Evolutionary conservation across 129 eudicot species (phyloP).

Genomic region (Flaveria brownii): DNA sequence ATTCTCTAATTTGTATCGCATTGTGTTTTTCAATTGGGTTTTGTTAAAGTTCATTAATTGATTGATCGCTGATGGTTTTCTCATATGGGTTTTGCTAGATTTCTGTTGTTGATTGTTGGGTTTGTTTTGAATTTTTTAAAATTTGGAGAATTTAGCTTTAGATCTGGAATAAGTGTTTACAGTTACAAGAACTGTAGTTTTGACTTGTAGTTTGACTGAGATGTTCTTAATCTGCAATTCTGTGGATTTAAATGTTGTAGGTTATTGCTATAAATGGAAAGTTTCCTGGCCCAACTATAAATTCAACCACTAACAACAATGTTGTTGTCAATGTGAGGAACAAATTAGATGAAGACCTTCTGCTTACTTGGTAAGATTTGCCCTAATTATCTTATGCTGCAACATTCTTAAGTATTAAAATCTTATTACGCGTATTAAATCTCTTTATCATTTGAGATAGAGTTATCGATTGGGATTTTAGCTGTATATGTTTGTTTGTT

Average conservation of each 20-base stretch:
- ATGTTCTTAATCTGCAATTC: slow-evolving; percentile 25
- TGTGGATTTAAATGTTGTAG: slow-evolving; percentile 34
- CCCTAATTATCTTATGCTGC: slow-evolving; percentile 1
- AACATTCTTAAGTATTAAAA: neutral
- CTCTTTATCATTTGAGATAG: too few relatives aligned
- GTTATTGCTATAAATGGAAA: slow-evolving; percentile 61
- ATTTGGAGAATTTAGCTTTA: slow-evolving; percentile 38
- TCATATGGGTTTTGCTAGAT: neutral
- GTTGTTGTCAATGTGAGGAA: slow-evolving; percentile 60
- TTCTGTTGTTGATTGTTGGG: neutral
- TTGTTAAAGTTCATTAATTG: too few relatives aligned
- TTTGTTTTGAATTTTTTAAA: slow-evolving; percentile 2
- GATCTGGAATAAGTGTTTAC: slow-evolving; percentile 56
- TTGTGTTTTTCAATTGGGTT: too few relatives aligned
- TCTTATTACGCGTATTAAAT: neutral
- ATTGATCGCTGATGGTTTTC: too few relatives aligned
- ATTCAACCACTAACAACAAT: slow-evolving; percentile 57
- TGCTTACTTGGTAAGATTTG: slow-evolving; percentile 53
- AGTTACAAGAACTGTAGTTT: slow-evolving; percentile 11
- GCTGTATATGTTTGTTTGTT: too few relatives aligned
- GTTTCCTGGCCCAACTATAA: slow-evolving; percentile 63
- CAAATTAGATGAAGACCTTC: slow-evolving; percentile 54
- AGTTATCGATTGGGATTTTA: too few relatives aligned
- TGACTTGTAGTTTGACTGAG: slow-evolving; percentile 12
- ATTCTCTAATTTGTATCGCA: neutral